phyloP scores from a whole-genome alignment of 2,329 filamentous ascomycete species.

The Exophiala alcalophila region DNA sequence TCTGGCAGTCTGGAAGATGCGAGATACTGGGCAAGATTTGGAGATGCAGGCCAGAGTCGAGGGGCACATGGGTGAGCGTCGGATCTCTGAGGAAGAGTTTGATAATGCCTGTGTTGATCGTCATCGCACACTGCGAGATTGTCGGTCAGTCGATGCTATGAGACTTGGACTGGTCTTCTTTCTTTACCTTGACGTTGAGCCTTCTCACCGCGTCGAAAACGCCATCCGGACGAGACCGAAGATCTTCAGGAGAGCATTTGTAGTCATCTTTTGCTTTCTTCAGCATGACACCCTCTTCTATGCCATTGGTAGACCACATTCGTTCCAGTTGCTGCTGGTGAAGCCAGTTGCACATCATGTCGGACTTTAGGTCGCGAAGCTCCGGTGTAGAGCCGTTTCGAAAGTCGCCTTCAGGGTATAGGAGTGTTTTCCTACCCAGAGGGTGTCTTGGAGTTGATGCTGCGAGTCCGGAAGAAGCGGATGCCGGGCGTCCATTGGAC shows the following conservation, averaged over 20 bases:
- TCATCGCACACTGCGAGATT: conserved; percentile 59
- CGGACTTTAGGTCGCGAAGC: conserved; percentile 43
- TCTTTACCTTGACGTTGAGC: conserved; percentile 54
- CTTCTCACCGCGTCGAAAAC: conserved; percentile 50
- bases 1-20: conserved; percentile 58
- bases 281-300: conserved; percentile 55
- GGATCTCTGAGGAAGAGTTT: conserved; percentile 56
- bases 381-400: conserved; percentile 22
- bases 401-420: conserved; percentile 21
- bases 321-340: conserved; percentile 60
- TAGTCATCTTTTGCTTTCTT: conserved; percentile 53
- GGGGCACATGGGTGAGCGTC: conserved; percentile 55
- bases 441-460: conserved; percentile 1
- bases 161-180: too few species aligned
- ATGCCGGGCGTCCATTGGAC: not conserved
- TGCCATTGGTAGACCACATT: conserved; percentile 48
- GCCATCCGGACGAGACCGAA: conserved; percentile 45
- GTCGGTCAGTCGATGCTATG: too few species aligned
- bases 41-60: conserved; percentile 57
- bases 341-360: conserved; percentile 63
- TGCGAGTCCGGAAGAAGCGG: conserved; percentile 2
- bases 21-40: conserved; percentile 60
- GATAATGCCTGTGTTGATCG: conserved; percentile 63
- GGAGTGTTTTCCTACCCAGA: conserved; percentile 2
- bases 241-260: conserved; percentile 50